Evolutionary conservation across 2,329 filamentous ascomycete species (phyloP).

Genomic region (Magnaporthiopsis rhizophila): DNA sequence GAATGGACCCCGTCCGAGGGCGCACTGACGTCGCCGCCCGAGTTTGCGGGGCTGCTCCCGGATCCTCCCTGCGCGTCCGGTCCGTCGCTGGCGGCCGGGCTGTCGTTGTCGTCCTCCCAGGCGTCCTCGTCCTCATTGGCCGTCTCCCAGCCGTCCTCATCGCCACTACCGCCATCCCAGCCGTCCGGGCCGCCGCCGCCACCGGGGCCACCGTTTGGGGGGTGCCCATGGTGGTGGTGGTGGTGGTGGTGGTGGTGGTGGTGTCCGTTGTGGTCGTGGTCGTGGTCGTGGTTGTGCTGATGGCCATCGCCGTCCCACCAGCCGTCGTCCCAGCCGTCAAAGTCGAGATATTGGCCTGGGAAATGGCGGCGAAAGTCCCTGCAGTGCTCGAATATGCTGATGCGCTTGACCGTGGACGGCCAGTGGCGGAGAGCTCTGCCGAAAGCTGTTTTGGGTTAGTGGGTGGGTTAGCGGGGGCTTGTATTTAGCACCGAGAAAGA

Average conservation of each 20-base stretch:
- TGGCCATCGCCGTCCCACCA: constrained; percentile 4
- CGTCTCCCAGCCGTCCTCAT: constrained; percentile 8
- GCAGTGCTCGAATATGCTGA: constrained; percentile 17
- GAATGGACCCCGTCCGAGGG: too few relatives aligned
- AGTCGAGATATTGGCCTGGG: constrained; percentile 3
- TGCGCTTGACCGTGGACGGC: constrained; percentile 13
- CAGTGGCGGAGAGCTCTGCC: constrained; percentile 15
- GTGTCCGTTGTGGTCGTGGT: background rate
- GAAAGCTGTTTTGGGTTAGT: constrained; percentile 9
- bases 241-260: background rate
- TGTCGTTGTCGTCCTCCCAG: background rate
- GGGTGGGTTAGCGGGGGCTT: constrained; percentile 1
- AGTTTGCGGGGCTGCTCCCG: too few relatives aligned
- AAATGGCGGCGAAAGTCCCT: constrained; percentile 8
- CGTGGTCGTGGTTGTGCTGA: background rate
- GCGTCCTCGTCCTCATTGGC: constrained; percentile 7
- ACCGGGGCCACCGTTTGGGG: background rate
- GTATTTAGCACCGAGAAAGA: background rate
- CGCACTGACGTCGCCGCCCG: too few relatives aligned
- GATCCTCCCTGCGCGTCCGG: too few relatives aligned
- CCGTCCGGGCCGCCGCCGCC: background rate
- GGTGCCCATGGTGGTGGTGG: constrained; percentile 2
- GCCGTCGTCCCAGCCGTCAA: constrained; percentile 9
- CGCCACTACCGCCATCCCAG: background rate
- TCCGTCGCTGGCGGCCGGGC: background rate